These are phyloP conservation scores for Saccharomycopsis javanensis DNA, from an alignment of 805 yeast species.

Conservation along the genomic window DNA sequence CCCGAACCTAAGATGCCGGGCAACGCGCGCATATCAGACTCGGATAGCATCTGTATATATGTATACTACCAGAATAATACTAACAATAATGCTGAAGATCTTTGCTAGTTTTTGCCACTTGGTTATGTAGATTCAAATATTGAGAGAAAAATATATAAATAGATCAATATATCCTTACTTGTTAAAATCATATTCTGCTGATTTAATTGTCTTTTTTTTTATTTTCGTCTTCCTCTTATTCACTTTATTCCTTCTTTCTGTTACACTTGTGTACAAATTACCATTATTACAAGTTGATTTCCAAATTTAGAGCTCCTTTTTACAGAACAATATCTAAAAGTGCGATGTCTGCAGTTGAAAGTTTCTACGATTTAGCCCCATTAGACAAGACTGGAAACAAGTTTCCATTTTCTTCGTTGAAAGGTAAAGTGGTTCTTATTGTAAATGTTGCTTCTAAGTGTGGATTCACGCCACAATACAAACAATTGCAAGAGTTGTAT, in stretches of 20 bases:
- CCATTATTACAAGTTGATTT: background rate
- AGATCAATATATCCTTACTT: background rate
- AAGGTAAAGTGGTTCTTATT: slow-evolving; percentile 73
- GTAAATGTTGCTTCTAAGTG: slow-evolving; percentile 89
- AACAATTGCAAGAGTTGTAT: slow-evolving; percentile 61
- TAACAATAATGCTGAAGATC: background rate
- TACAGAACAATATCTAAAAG: background rate
- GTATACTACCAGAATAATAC: too few relatives aligned
- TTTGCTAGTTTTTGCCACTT: background rate
- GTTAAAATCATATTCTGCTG: too few relatives aligned
- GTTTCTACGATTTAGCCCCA: slow-evolving; percentile 63
- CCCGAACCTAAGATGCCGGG: too few relatives aligned
- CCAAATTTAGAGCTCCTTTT: background rate
- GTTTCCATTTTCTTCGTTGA: slow-evolving; percentile 48
- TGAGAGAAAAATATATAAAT: background rate
- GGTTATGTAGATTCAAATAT: too few relatives aligned
- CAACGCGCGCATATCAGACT: background rate
- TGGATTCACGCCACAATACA: slow-evolving; percentile 72
- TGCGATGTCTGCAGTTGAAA: background rate
- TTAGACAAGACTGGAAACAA: slow-evolving; percentile 48
- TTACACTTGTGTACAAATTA: too few relatives aligned
- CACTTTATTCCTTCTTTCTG: too few relatives aligned
- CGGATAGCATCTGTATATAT: too few relatives aligned
- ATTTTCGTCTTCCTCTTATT: too few relatives aligned
- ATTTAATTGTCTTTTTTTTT: too few relatives aligned